Base-by-base conservation (phyloP, 805 yeast genomes). In the Starmerella stigmatis region DNA sequence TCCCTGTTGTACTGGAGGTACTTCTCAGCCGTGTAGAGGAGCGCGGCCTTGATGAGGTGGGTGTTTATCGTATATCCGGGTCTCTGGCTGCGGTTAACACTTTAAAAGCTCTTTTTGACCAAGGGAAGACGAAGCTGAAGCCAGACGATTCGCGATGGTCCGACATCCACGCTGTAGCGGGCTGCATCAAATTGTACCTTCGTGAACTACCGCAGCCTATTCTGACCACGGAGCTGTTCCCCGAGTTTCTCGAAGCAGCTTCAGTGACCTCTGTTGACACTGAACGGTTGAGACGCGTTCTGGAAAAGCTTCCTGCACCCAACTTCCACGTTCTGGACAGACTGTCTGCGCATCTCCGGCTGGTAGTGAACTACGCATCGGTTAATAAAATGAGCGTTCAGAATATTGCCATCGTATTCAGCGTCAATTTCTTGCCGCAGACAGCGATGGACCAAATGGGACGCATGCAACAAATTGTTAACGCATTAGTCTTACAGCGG, bases 41-140 rank as follows among this genome's bases (percentile, higher is more conserved):
- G n/a, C 75, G 88, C 44, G 96, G 97, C 0, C 61, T 89, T 23
- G 86, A 85, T 53, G 96, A 88, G 59, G 83, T 85, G 44, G 97
- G 97, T 15, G 69, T 89, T 12, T 89, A 89, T 61, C 76, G 97
- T 60, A 69, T 76, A 27, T 76, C 81, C 1, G 82, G 81, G 4
- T 75, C 81, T 8, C 68, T 74, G 30, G 78, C 77, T 7, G 72
- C 76, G 41, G 75, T 76, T 36, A 72, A 75, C 42, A 64, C 71
- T 5, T 62, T 76, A 48, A 75, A 72, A 55, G 65, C 64, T 28
- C 74, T 76, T 12, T 76, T 77, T 57, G 78, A 72, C 49, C 74
- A 73, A 44, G 74, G 74, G 25, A 64, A 62, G 31, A 4, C 31
- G 17, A 36, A 35, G 15, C 41, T 31, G 16, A 63, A 62, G 10